Evolutionary conservation across 2,329 filamentous ascomycete species (phyloP).

Genomic region (Epichloe gansuensis): DNA sequence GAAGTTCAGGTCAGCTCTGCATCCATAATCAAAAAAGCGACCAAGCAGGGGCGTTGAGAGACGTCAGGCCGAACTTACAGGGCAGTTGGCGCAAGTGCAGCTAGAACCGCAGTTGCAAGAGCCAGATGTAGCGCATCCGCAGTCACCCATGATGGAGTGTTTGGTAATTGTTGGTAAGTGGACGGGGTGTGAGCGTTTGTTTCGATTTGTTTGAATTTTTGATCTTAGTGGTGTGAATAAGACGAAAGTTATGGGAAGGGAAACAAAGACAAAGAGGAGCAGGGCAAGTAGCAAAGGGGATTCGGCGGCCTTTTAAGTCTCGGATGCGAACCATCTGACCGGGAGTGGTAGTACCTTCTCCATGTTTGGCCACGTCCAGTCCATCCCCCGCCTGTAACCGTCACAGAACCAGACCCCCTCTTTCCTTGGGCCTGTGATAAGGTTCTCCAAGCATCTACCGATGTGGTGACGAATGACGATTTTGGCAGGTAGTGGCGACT

Average conservation of each 20-base stretch:
- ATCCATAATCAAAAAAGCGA: too few species aligned
- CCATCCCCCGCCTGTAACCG: background rate
- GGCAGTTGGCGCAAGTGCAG: slow-evolving; percentile 32
- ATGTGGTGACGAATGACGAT: slow-evolving; percentile 6
- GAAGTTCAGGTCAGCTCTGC: too few species aligned
- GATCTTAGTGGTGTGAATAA: background rate
- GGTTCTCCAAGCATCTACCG: slow-evolving; percentile 2
- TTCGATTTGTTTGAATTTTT: background rate
- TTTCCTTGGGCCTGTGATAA: background rate
- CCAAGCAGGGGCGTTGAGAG: background rate
- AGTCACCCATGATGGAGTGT: slow-evolving; percentile 27
- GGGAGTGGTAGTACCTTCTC: background rate
- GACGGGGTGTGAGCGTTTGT: background rate
- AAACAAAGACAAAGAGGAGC: background rate
- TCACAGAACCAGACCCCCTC: background rate
- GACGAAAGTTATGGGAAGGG: background rate
- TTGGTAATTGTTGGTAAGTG: slow-evolving; percentile 4
- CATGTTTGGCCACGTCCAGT: too few species aligned
- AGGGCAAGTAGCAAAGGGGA: background rate
- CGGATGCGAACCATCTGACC: background rate
- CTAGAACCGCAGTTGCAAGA: slow-evolving; percentile 28
- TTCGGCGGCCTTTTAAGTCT: background rate
- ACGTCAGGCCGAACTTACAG: slow-evolving; percentile 21
- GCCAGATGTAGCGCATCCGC: slow-evolving; percentile 29
- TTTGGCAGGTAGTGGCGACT: background rate